Base-by-base conservation (phyloP, 2,329 filamentous ascomycete genomes). In the Leptographium wingfieldii region DNA sequence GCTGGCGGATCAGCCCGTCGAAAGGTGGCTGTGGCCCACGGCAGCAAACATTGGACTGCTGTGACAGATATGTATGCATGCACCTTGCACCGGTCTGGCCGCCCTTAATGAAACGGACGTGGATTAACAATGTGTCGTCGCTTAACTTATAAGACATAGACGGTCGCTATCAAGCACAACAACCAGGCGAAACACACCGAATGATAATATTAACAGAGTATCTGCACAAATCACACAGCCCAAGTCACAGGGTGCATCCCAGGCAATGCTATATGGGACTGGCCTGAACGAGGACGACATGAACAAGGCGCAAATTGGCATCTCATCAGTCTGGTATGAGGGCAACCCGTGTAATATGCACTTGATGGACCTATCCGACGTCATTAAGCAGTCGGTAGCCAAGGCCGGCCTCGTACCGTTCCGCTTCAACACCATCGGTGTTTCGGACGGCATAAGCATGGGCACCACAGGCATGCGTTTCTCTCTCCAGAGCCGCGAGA, bases 281-380 rank as follows among this genome's bases (percentile, higher is more conserved):
- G 95, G 95, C 59, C 78, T 99, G 68, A 83, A 77, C 51, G 89
- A 95, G 70, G 80, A 81, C 60, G 92, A 96, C 73, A 89, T 97
- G 86, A 86, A 87, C 77, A 99, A 97, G 79, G 88, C 94, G 31
- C 95, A 99, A 78, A 87, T 99, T 67, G 94, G 94, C 66, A 97
- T 99, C 71, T 95, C 92, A 51, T 96, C 92, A 6, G 92, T 97
- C 63, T 99, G 94, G 94, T 96, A 92, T 76, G 87, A 90, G 67
- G 94, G 94, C 61, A 99, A 99, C 76, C 94, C 94, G 31, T 99
- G 94, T 80, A 99, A 99, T 77, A 99, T 96, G 92, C 94, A 99
- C 74, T 78, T 99, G 63, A 80, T 99, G 74, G 89, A 95, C 69
- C 83, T 99, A 63, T 95, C 89, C 70, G 80, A 87, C 72, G 77